Percentiles rank a stretch among this genome's conserved stretches.
Conservation (phyloP, 169 alveolate species). For the Plasmodium coatneyi region DNA sequence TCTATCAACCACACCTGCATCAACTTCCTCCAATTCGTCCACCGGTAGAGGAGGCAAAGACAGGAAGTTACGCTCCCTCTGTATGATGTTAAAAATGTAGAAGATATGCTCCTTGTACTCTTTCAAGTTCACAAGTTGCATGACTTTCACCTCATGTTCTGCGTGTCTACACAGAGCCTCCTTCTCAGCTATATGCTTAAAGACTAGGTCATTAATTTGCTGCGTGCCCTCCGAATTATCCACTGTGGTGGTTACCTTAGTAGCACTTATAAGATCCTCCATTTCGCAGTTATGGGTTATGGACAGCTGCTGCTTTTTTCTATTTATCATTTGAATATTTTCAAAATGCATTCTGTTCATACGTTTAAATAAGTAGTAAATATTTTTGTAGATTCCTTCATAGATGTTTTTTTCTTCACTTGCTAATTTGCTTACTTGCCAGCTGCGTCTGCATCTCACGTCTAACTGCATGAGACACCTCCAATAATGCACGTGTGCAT, state of each 20-base stretch:
- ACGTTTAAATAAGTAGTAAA: slow-evolving; percentile 22
- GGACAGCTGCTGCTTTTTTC: slow-evolving; percentile 46
- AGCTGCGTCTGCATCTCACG: slow-evolving; percentile 15
- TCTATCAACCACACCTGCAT: not conserved
- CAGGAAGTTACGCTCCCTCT: not conserved
- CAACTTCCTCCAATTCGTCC: slow-evolving; percentile 5
- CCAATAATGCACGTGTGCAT: slow-evolving; percentile 52
- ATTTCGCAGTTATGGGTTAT: slow-evolving; percentile 71
- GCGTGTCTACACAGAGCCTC: slow-evolving; percentile 61
- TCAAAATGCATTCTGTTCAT: slow-evolving; percentile 35
- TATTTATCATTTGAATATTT: slow-evolving; percentile 15
- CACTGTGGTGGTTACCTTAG: slow-evolving; percentile 23
- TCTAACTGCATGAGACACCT: slow-evolving; percentile 17
- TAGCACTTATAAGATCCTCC: slow-evolving; percentile 56
- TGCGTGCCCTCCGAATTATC: not conserved
- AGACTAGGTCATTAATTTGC: slow-evolving; percentile 54
- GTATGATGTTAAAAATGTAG: slow-evolving; percentile 49
- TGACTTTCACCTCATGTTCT: slow-evolving; percentile 43
- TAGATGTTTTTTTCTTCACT: slow-evolving; percentile 4
- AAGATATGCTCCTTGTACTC: slow-evolving; percentile 62
- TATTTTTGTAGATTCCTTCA: slow-evolving; percentile 38
- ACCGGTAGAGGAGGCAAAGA: slow-evolving; percentile 70
- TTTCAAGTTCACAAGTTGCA: slow-evolving; percentile 35
- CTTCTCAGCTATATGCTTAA: slow-evolving; percentile 69
- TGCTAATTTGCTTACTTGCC: not conserved